Evolutionary conservation across 352 stramenopile genomes (phyloP).

Genomic region (Phytophthora sp.): DNA sequence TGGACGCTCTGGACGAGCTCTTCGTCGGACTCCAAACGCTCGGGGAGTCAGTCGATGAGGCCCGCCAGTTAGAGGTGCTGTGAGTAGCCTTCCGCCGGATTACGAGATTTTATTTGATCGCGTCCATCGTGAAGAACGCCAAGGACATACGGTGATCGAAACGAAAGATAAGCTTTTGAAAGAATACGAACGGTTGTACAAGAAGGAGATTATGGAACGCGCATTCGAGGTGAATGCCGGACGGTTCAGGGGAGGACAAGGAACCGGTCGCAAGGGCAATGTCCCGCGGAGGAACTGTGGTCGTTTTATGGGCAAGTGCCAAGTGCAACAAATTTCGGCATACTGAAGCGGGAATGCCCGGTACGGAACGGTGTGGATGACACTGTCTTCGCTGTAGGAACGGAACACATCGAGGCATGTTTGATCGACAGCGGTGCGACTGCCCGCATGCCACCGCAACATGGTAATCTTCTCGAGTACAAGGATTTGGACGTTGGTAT

Average conservation of each 20-base stretch:
- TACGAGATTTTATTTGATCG: constrained; percentile 33
- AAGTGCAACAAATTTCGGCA: background rate
- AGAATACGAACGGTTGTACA: constrained; percentile 18
- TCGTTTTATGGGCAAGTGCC: background rate
- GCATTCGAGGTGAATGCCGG: constrained; percentile 6
- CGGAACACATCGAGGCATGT: constrained; percentile 1
- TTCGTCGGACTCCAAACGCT: too few relatives aligned
- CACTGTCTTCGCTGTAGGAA: constrained; percentile 3
- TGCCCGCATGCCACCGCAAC: constrained; percentile 10
- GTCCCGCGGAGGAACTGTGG: background rate
- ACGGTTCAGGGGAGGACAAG: constrained; percentile 7
- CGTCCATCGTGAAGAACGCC: constrained; percentile 23
- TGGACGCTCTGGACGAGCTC: background rate
- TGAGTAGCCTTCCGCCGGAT: constrained; percentile 33
- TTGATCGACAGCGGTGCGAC: constrained; percentile 24
- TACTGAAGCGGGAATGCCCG: background rate
- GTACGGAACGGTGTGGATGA: background rate
- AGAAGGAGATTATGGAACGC: constrained; percentile 10
- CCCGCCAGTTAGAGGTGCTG: constrained; percentile 35
- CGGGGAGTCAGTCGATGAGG: constrained; percentile 22
- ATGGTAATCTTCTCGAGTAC: constrained; percentile 11
- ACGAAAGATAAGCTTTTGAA: constrained; percentile 35
- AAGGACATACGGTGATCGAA: constrained; percentile 13
- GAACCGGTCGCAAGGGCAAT: constrained; percentile 4
- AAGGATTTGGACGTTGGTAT: background rate